Evolutionary conservation across 2,329 filamentous ascomycete genomes (phyloP).

Genomic region (Colletotrichum tanaceti): DNA sequence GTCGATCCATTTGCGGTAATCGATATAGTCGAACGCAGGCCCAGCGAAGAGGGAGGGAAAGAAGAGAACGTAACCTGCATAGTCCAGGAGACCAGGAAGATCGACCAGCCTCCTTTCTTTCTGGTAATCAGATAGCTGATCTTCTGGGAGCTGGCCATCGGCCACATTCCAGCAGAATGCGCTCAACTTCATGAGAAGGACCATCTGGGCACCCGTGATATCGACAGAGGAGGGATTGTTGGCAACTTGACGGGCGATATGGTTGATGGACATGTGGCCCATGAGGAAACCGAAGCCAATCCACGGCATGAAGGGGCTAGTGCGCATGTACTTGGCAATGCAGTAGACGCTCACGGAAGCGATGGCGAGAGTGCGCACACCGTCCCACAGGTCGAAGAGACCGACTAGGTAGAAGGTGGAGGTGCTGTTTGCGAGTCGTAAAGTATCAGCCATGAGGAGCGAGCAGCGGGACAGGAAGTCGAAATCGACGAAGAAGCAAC

Average conservation of each 20-base stretch:
- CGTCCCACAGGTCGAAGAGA: conserved; percentile 91
- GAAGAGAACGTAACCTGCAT: conserved; percentile 90
- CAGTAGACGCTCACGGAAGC: conserved; percentile 83
- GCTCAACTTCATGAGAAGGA: conserved; percentile 95
- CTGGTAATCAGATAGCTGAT: conserved; percentile 87
- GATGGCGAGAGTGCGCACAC: conserved; percentile 81
- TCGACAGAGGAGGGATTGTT: conserved; percentile 77
- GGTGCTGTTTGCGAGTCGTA: conserved; percentile 61
- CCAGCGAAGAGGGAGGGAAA: conserved; percentile 92
- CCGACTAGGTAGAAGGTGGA: conserved; percentile 93
- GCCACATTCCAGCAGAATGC: conserved; percentile 99
- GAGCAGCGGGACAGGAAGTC: conserved; percentile 5
- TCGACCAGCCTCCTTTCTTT: conserved; percentile 81
- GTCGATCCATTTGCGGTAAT: conserved; percentile 93
- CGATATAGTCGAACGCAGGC: conserved; percentile 92
- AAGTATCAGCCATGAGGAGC: conserved; percentile 5
- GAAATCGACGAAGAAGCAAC: conserved; percentile 34
- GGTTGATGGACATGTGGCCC: conserved; percentile 92
- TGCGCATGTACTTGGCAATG: conserved; percentile 83
- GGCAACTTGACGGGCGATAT: conserved; percentile 82
- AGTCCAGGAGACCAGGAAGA: conserved; percentile 83
- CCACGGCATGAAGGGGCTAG: conserved; percentile 96
- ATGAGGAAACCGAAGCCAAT: conserved; percentile 93
- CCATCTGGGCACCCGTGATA: conserved; percentile 97
- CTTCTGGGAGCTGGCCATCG: conserved; percentile 83